phyloP scores from a whole-genome alignment of 176 grass and related monocot species.

The Hsuehochloa calcarea region DNA sequence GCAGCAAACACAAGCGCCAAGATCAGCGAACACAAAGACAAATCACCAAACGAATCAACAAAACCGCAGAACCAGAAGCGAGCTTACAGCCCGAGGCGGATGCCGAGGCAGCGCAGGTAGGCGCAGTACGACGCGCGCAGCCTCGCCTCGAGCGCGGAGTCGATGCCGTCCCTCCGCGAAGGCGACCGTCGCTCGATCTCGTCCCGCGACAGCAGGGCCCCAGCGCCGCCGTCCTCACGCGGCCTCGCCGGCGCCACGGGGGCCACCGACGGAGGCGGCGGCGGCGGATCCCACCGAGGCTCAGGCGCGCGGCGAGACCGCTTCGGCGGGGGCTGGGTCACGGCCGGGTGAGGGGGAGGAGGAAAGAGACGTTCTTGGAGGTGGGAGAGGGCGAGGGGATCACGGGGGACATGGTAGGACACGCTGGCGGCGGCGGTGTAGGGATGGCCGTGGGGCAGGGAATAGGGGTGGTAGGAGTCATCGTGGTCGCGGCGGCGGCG shows the following conservation, averaged over 20 bases:
- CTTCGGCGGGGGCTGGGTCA: conserved; percentile 20
- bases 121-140: conserved; percentile 67
- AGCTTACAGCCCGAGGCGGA: conserved; percentile 51
- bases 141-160: conserved; percentile 50
- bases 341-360: neutral
- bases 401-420: neutral
- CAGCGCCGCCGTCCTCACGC: neutral
- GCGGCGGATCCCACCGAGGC: neutral
- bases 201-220: conserved; percentile 48
- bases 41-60: neutral
- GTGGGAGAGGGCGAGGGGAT: conserved; percentile 14
- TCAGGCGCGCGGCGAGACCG: conserved; percentile 25
- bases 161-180: conserved; percentile 61
- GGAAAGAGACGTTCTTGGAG: conserved; percentile 21
- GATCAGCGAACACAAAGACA: neutral
- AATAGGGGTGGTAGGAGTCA: neutral
- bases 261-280: neutral
- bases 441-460: neutral
- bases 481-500: conserved; percentile 26
- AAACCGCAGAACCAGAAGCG: neutral
- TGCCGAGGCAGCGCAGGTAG: conserved; percentile 52
- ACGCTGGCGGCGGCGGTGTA: neutral
- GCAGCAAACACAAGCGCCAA: conserved; percentile 8
- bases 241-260: neutral
- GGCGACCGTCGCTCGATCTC: conserved; percentile 71